A percentile compares a stretch with the other conserved stretches of the same genome.
Conservation (phyloP, 139 green algal genomes). For the Asterochloris sp. region DNA sequence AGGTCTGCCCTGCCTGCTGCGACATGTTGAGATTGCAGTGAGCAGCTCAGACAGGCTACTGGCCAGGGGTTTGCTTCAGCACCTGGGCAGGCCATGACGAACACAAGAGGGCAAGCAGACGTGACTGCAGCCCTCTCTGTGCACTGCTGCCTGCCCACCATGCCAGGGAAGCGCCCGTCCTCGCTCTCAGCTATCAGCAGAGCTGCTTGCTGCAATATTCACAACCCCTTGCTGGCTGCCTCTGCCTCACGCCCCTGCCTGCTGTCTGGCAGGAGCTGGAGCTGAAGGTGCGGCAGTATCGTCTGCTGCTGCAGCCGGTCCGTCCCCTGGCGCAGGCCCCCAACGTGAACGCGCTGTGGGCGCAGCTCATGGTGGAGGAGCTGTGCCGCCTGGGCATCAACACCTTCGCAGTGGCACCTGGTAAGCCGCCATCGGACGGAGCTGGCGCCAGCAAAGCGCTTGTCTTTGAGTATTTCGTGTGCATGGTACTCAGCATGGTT, state of each 20-base stretch:
- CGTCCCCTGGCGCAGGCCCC: constrained; percentile 38
- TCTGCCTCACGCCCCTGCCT: neutral
- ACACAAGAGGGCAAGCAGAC: too few relatives aligned
- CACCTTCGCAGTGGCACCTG: constrained; percentile 92
- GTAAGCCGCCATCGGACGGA: constrained; percentile 24
- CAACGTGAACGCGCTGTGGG: constrained; percentile 79
- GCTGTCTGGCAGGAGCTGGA: constrained; percentile 23
- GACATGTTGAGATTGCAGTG: too few relatives aligned
- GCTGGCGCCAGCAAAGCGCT: neutral
- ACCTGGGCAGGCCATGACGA: too few relatives aligned
- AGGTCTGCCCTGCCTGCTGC: constrained; percentile 9
- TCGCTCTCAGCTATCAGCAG: too few relatives aligned
- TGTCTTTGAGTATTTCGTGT: neutral
- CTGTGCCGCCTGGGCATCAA: constrained; percentile 73
- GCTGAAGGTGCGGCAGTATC: constrained; percentile 50
- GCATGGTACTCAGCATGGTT: neutral
- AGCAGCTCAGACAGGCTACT: too few relatives aligned
- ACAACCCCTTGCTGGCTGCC: neutral
- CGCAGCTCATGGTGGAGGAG: constrained; percentile 82
- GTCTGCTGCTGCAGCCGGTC: constrained; percentile 48
- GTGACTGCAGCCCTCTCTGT: too few relatives aligned
- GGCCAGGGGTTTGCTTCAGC: too few relatives aligned
- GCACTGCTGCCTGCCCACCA: too few relatives aligned
- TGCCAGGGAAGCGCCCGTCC: too few relatives aligned
- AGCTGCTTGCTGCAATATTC: neutral